phyloP scores from a whole-genome alignment of 106 monocot species.

The Allium sativum region DNA sequence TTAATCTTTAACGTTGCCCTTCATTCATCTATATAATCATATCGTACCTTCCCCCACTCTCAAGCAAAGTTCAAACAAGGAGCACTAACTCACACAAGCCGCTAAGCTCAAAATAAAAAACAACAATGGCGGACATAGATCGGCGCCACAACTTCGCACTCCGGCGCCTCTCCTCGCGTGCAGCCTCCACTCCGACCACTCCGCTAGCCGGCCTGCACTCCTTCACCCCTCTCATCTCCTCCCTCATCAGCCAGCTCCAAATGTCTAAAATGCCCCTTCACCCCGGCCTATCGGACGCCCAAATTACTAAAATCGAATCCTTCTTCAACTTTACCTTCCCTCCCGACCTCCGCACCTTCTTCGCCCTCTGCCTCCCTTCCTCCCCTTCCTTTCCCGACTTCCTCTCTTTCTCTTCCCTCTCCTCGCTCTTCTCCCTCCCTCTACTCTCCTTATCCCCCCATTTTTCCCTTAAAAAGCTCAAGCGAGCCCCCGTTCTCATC shows the following conservation, averaged over 20 bases:
- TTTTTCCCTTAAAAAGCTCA: constrained; percentile 20
- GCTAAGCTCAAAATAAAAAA: not conserved
- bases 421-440: constrained; percentile 25
- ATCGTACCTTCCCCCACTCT: not conserved
- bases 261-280: constrained; percentile 10
- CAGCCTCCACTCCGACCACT: constrained; percentile 4
- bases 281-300: constrained; percentile 20
- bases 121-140: constrained; percentile 30
- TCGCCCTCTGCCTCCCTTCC: constrained; percentile 30
- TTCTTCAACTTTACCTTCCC: constrained; percentile 35
- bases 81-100: no score
- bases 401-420: constrained; percentile 6
- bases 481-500: constrained; percentile 22
- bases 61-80: not conserved
- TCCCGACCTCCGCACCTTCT: constrained; percentile 40
- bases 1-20: no score
- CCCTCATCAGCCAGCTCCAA: constrained; percentile 6
- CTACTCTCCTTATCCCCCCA: constrained; percentile 35
- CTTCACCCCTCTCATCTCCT: constrained; percentile 7
- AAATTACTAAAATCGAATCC: constrained; percentile 28
- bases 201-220: constrained; percentile 5
- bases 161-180: constrained; percentile 22
- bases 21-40: not conserved
- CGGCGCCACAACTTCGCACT: constrained; percentile 26
- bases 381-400: constrained; percentile 38